phyloP scores from a whole-genome alignment of 2,329 filamentous ascomycete genomes.

The Sclerotiophoma versabilis region DNA sequence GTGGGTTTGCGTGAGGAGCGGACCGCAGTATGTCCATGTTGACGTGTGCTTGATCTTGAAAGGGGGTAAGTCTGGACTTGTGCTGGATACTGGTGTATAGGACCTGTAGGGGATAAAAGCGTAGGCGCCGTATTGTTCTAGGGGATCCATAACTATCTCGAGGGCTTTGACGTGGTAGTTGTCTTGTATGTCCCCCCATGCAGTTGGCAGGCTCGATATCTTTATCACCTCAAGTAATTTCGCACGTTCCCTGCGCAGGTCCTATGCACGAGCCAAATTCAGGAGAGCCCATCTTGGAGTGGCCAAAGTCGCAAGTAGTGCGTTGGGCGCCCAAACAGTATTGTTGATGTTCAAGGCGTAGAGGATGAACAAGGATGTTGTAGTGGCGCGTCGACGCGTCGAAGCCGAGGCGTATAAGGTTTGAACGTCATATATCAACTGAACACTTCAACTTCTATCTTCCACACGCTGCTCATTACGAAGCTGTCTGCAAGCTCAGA shows the following conservation, averaged over 20 bases:
- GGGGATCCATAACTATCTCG: conserved; percentile 13
- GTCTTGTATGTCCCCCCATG: background rate
- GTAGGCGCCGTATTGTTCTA: conserved; percentile 20
- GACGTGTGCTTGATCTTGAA: conserved; percentile 26
- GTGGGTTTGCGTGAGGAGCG: conserved; percentile 21
- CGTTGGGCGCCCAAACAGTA: background rate
- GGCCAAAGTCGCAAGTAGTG: background rate
- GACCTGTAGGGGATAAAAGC: conserved; percentile 22
- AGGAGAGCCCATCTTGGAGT: background rate
- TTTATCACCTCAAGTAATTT: background rate
- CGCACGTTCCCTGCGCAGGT: background rate
- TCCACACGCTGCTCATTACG: background rate
- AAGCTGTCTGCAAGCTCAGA: background rate
- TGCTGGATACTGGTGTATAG: background rate
- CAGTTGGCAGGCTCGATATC: background rate
- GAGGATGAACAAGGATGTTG: conserved; percentile 6
- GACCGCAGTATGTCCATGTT: conserved; percentile 37
- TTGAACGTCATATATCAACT: conserved; percentile 9
- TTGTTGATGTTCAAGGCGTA: conserved; percentile 23
- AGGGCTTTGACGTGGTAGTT: background rate
- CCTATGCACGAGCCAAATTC: background rate
- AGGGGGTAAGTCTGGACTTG: background rate
- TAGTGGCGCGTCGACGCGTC: conserved; percentile 12
- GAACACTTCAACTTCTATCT: background rate
- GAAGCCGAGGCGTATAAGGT: conserved; percentile 11